Evolutionary conservation across 257 asterid species (phyloP), one percentile per base, ranked within the genome.

Genomic region (Ilex aquifolium): DNA sequence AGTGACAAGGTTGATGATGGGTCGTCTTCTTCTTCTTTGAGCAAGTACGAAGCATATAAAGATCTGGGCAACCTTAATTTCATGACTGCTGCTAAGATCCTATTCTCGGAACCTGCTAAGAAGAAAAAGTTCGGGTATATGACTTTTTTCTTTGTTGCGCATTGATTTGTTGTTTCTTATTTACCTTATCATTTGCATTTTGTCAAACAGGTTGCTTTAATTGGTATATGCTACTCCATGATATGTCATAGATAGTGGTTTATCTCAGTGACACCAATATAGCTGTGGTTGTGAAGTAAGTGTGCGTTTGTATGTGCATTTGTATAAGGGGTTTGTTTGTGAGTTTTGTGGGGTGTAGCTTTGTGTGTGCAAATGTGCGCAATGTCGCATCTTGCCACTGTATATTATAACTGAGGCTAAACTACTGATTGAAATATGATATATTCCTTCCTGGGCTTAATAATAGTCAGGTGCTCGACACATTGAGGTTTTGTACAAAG

Each of bases 121-220:
- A 75, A 79, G 80, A 86, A 84, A 88, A 73, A 84, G 61, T 91
- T 88, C 62, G 96, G 98, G 97, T 88, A 58, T 52, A 59, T 39
- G 50, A 31, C 15, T 32, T 44, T 5, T 44, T 39, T 2, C 55
- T 36, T 36, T 36, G 42, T 36, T 2, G 42, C 42, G 5, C 42
- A 4, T 36, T 36, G 8, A 36, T 74, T 29, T 67, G 55, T 58
- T 44, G 59, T 72, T 49, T 69, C 62, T 68, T 59, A 44, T 69
- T 70, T 70, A 29, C n/a, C 42, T 56, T 65, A 62, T 36, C 13
- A 12, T 31, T 5, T 56, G 56, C 71, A 68, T 78, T 70, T 65
- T 55, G 44, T 72, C 69, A 14, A 71, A 67, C 71, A 57, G 39
- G 30, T 63, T 10, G 46, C 51, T 54, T 54, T 9, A n/a, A 21